A percentile compares a stretch with the other conserved stretches of the same genome.
Conservation (phyloP, 116 monocot genomes). For the Papilionanthe hybrid region DNA sequence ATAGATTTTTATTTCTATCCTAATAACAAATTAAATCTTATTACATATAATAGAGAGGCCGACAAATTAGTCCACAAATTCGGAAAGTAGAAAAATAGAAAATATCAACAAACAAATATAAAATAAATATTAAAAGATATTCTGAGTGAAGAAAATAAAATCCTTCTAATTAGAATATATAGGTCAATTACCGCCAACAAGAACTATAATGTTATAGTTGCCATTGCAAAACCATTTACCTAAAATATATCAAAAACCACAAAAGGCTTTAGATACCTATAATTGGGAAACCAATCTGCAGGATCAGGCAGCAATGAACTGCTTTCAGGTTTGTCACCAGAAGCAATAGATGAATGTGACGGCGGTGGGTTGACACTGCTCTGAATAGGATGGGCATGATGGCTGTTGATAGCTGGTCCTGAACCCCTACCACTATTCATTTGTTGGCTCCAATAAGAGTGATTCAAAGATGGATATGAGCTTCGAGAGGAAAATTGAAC, state of each 20-base stretch:
- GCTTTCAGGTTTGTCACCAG: conserved; percentile 37
- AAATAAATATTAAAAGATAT: too few relatives aligned
- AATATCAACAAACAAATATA: too few relatives aligned
- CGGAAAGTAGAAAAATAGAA: too few relatives aligned
- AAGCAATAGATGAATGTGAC: conserved; percentile 19
- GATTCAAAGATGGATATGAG: conserved; percentile 29
- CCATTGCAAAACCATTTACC: not conserved
- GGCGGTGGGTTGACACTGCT: conserved; percentile 7
- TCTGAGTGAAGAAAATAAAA: too few relatives aligned
- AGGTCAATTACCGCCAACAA: too few relatives aligned
- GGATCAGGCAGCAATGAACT: conserved; percentile 63
- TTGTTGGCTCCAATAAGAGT: conserved; percentile 54
- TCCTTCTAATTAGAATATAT: too few relatives aligned
- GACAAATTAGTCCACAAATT: too few relatives aligned
- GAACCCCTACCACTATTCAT: conserved; percentile 22
- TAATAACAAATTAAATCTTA: too few relatives aligned
- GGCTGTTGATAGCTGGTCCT: conserved; percentile 17
- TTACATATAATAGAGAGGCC: too few relatives aligned
- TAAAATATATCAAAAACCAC: not conserved
- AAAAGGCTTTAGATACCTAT: conserved; percentile 43
- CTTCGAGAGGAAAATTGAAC: conserved; percentile 34
- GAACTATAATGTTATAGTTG: not conserved
- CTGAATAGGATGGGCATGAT: conserved; percentile 18
- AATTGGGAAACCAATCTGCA: conserved; percentile 92
- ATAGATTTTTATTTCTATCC: too few relatives aligned